Evolutionary conservation across 2,329 filamentous ascomycete genomes (phyloP).

Genomic region (Capronia epimyces): DNA sequence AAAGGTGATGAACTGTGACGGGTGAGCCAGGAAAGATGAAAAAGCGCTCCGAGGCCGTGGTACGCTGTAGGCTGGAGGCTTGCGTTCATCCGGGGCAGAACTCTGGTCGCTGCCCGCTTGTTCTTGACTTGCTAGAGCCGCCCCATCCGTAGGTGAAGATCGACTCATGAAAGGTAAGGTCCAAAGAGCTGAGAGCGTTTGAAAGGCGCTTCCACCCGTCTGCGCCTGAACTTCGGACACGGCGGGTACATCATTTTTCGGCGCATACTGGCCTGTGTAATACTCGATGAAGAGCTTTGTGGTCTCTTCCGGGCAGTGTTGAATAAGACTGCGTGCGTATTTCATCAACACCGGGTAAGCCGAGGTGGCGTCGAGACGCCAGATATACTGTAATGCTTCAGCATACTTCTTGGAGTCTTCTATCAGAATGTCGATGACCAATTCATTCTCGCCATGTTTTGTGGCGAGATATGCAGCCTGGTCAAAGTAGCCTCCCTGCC

Average conservation of each 20-base stretch:
- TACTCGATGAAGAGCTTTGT: slow-evolving; percentile 91
- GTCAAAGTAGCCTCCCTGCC: slow-evolving; percentile 93
- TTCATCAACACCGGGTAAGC: slow-evolving; percentile 89
- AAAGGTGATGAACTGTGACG: slow-evolving; percentile 86
- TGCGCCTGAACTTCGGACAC: slow-evolving; percentile 43
- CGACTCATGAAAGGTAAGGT: slow-evolving; percentile 80
- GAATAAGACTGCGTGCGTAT: slow-evolving; percentile 83
- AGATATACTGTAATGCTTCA: slow-evolving; percentile 86
- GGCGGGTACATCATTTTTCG: slow-evolving; percentile 59
- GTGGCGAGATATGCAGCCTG: slow-evolving; percentile 93
- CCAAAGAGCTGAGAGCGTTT: slow-evolving; percentile 77
- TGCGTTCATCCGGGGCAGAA: slow-evolving; percentile 27
- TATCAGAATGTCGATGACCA: slow-evolving; percentile 92
- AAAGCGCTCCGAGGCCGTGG: slow-evolving; percentile 86
- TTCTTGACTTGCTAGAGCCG: slow-evolving; percentile 46
- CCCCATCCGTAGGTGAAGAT: slow-evolving; percentile 51
- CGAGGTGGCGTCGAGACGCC: slow-evolving; percentile 73
- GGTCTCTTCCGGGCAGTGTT: slow-evolving; percentile 74
- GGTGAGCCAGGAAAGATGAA: slow-evolving; percentile 91
- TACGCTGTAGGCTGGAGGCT: slow-evolving; percentile 60
- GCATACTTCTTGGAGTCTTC: slow-evolving; percentile 89
- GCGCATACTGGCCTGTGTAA: slow-evolving; percentile 78
- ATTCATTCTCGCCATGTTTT: slow-evolving; percentile 85
- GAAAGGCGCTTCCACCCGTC: slow-evolving; percentile 68
- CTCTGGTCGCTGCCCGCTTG: slow-evolving; percentile 31